Evolutionary conservation across 2,329 filamentous ascomycete genomes (phyloP).

Genomic region (Pseudocercospora crystallina): DNA sequence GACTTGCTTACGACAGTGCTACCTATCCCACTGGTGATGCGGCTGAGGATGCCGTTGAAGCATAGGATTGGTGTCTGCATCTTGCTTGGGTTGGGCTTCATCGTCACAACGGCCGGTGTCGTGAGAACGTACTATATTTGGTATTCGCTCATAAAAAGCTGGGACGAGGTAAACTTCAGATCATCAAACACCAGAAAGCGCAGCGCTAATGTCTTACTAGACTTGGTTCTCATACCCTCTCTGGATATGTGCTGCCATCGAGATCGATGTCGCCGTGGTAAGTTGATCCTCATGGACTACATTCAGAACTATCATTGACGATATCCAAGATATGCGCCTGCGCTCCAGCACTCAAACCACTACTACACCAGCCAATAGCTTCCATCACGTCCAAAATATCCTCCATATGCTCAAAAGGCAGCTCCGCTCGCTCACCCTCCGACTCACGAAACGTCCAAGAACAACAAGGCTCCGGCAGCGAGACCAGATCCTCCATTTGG

Average conservation of each 20-base stretch:
- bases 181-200: not conserved
- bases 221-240: slow-evolving; percentile 47
- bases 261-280: slow-evolving; percentile 49
- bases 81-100: slow-evolving; percentile 43
- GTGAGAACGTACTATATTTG: slow-evolving; percentile 48
- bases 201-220: not conserved
- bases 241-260: slow-evolving; percentile 49
- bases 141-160: slow-evolving; percentile 41
- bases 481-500: slow-evolving; percentile 13
- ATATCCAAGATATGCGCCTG: slow-evolving; percentile 38
- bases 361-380: slow-evolving; percentile 29
- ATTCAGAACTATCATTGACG: slow-evolving; percentile 1
- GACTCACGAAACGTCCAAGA: slow-evolving; percentile 3
- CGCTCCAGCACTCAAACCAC: slow-evolving; percentile 37
- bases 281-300: slow-evolving; percentile 18
- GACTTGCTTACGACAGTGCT: slow-evolving; percentile 45
- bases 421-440: not conserved
- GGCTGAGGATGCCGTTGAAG: slow-evolving; percentile 43
- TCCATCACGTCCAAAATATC: slow-evolving; percentile 24
- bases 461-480: not conserved
- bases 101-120: slow-evolving; percentile 44
- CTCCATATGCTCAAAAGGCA: slow-evolving; percentile 22
- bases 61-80: slow-evolving; percentile 42
- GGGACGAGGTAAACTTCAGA: slow-evolving; percentile 37
- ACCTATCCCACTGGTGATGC: slow-evolving; percentile 45